These are phyloP conservation scores for Podospora pseudoanserina DNA, from an alignment of 495 filamentous ascomycete genomes.

Conservation along the genomic window DNA sequence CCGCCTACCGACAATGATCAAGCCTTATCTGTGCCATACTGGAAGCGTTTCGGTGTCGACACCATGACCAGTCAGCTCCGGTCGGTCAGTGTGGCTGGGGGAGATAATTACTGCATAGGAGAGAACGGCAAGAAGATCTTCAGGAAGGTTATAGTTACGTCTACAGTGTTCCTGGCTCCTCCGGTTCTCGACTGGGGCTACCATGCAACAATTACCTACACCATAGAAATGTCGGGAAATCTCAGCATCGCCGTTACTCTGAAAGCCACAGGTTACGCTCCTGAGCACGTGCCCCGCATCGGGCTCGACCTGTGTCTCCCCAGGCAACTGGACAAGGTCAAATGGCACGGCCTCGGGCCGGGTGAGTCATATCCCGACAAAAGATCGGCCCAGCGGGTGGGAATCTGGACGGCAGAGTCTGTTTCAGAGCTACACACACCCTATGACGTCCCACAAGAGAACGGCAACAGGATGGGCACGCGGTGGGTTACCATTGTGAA, in stretches of 20 bases:
- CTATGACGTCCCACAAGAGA: constrained; percentile 64
- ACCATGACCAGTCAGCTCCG: constrained; percentile 42
- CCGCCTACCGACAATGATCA: constrained; percentile 60
- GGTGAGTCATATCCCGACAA: constrained; percentile 63
- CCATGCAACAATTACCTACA: constrained; percentile 46
- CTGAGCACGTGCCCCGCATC: constrained; percentile 53
- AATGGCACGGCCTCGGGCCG: constrained; percentile 61
- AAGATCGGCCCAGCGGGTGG: constrained; percentile 51
- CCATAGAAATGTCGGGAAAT: constrained; percentile 40
- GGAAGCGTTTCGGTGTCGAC: constrained; percentile 38
- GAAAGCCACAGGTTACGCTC: constrained; percentile 32
- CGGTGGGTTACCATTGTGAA: constrained; percentile 46
- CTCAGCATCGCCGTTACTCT: constrained; percentile 43
- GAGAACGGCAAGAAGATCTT: constrained; percentile 17
- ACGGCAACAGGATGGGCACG: constrained; percentile 58
- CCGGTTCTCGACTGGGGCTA: constrained; percentile 58
- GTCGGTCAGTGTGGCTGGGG: constrained; percentile 36
- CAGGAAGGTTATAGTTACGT: constrained; percentile 28
- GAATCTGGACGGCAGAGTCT: constrained; percentile 41
- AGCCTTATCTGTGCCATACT: constrained; percentile 36
- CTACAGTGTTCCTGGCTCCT: constrained; percentile 40
- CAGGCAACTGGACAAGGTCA: constrained; percentile 34
- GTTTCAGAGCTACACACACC: constrained; percentile 49
- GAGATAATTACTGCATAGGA: neutral
- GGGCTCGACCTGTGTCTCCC: constrained; percentile 50